Percentiles rank a stretch among this genome's conserved stretches.
Evolutionary conservation across 192 early-diverging fungal species (phyloP).

Genomic region (Coemansia javaensis): DNA sequence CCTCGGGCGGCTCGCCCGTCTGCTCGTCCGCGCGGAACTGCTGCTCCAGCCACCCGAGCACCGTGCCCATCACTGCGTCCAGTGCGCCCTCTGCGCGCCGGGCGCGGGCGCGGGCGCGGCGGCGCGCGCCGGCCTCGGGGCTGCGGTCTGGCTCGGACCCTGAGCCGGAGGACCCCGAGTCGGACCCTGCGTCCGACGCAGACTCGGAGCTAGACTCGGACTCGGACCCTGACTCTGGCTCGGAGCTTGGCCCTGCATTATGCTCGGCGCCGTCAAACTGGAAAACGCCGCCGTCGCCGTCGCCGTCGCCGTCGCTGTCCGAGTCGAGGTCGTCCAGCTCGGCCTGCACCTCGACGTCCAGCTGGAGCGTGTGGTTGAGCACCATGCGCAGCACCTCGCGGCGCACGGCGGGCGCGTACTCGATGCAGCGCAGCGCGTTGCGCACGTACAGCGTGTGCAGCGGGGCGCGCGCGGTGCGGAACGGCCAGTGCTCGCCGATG

Average conservation of each 20-base stretch:
- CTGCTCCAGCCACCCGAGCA: constrained; percentile 59
- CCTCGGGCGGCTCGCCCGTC: constrained; percentile 21
- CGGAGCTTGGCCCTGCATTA: neutral
- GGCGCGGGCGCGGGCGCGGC: constrained; percentile 30
- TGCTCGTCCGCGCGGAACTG: constrained; percentile 18
- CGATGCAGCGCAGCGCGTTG: constrained; percentile 67
- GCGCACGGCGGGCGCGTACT: constrained; percentile 72
- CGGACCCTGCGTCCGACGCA: constrained; percentile 29
- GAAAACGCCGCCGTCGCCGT: neutral
- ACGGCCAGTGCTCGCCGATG: constrained; percentile 17
- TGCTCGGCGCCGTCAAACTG: neutral
- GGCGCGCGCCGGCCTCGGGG: constrained; percentile 9
- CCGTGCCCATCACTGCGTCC: constrained; percentile 64
- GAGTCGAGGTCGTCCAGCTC: constrained; percentile 79
- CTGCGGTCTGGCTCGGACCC: constrained; percentile 33
- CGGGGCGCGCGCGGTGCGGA: constrained; percentile 17
- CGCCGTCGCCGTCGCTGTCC: constrained; percentile 6
- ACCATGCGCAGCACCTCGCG: constrained; percentile 67
- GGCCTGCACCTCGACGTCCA: constrained; percentile 91
- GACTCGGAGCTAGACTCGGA: constrained; percentile 1
- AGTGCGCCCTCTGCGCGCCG: constrained; percentile 64
- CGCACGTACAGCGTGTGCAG: constrained; percentile 50
- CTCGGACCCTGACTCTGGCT: neutral
- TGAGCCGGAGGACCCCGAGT: constrained; percentile 21
- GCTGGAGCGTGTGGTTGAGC: constrained; percentile 78